A percentile compares a stretch with the other conserved stretches of the same genome.
These are phyloP conservation scores for Simplicillium sp. DNA, from an alignment of 2,329 filamentous ascomycete species.

Conservation along the genomic window DNA sequence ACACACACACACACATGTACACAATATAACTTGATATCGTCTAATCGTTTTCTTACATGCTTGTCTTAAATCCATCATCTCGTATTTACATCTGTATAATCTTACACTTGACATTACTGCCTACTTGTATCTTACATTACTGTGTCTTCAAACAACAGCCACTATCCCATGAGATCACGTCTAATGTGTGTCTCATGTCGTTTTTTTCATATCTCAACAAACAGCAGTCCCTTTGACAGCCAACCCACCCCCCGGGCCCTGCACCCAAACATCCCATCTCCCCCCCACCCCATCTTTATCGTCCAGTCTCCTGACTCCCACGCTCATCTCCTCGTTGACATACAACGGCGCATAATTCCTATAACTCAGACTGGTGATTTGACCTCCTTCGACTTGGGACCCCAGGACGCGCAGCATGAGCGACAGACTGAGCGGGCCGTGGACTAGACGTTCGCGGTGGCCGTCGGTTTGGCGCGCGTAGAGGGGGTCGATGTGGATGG, in stretches of 20 bases:
- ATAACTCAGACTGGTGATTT: constrained; percentile 58
- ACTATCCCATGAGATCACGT: too few relatives aligned
- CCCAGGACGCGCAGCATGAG: constrained; percentile 62
- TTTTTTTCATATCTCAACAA: not conserved
- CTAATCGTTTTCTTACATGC: too few relatives aligned
- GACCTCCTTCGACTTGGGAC: constrained; percentile 11
- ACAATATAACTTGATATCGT: too few relatives aligned
- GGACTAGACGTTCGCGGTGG: constrained; percentile 67
- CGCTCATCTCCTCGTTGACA: constrained; percentile 56
- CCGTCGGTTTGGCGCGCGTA: constrained; percentile 67
- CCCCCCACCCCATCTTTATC: constrained; percentile 18
- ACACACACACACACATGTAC: too few relatives aligned
- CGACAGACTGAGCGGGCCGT: constrained; percentile 73
- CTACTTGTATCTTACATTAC: too few relatives aligned
- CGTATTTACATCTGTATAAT: too few relatives aligned
- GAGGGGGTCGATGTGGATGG: constrained; percentile 71
- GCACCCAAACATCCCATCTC: constrained; percentile 56
- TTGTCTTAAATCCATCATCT: too few relatives aligned
- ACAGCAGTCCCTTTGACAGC: constrained; percentile 48
- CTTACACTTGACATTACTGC: too few relatives aligned
- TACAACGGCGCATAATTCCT: constrained; percentile 76
- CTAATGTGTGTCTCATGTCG: not conserved
- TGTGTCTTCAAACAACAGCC: too few relatives aligned
- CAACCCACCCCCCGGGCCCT: constrained; percentile 49
- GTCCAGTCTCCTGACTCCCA: constrained; percentile 51